These are phyloP conservation scores for Casuarina cunninghamiana DNA, from an alignment of 306 rosid species.

Conservation along the genomic window DNA sequence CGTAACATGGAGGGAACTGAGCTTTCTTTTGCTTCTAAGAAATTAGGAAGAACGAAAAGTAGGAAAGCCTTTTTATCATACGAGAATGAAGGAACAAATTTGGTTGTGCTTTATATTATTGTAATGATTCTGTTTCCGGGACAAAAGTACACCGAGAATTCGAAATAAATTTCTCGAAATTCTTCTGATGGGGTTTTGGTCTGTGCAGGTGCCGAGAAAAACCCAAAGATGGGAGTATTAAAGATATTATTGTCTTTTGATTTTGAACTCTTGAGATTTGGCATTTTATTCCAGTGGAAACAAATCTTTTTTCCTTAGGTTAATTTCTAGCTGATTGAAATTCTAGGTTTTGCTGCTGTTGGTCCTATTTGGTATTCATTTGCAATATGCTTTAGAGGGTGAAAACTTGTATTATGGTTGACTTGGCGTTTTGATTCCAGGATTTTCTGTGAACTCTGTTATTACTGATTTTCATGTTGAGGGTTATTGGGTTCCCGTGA, in stretches of 20 bases:
- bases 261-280: background rate
- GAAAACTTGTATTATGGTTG: too few relatives aligned
- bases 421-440: background rate
- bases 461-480: background rate
- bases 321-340: background rate
- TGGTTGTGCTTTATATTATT: background rate
- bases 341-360: background rate
- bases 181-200: background rate
- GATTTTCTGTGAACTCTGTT: background rate
- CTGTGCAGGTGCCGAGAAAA: background rate
- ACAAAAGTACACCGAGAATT: background rate
- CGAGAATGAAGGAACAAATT: background rate
- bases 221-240: background rate
- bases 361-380: background rate
- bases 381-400: background rate
- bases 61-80: background rate
- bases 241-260: background rate
- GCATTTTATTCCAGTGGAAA: background rate
- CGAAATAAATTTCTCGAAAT: background rate
- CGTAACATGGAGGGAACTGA: background rate
- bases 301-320: background rate
- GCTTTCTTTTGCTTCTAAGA: background rate
- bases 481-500: background rate
- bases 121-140: background rate
- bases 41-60: background rate